Conservation (phyloP, 768 basidiomycete species). For the Kwoniella dendrophila region DNA sequence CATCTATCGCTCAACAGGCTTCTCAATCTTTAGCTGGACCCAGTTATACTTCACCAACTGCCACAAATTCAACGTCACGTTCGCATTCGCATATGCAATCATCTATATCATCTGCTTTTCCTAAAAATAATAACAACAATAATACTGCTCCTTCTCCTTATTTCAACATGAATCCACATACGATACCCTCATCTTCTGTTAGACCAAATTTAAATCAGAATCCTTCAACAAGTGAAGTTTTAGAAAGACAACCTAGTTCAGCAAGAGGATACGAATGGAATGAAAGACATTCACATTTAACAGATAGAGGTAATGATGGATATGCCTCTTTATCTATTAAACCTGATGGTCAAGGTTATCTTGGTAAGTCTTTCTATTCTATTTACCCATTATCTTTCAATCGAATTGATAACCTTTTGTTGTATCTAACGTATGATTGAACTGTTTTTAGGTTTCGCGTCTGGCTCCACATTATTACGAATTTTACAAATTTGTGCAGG, state of each 20-base stretch:
- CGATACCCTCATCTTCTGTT: background rate
- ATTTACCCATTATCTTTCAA: background rate
- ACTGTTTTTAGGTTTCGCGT: slow-evolving; percentile 23
- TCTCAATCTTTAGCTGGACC: too few relatives aligned
- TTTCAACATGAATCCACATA: slow-evolving; percentile 1
- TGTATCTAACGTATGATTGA: background rate
- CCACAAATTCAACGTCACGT: too few relatives aligned
- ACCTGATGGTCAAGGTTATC: slow-evolving; percentile 29
- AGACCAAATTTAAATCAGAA: background rate
- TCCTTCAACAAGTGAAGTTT: slow-evolving; percentile 6
- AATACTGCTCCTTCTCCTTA: background rate
- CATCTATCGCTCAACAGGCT: too few relatives aligned
- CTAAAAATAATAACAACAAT: too few relatives aligned
- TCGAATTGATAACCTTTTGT: too few relatives aligned
- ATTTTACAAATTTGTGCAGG: slow-evolving; percentile 29
- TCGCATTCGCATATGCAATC: too few relatives aligned
- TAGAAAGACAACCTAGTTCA: slow-evolving; percentile 21
- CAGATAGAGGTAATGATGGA: slow-evolving; percentile 9
- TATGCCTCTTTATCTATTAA: slow-evolving; percentile 25
- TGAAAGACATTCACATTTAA: slow-evolving; percentile 1
- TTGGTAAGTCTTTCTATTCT: slow-evolving; percentile 13
- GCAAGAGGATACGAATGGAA: slow-evolving; percentile 28
- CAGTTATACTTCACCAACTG: too few relatives aligned
- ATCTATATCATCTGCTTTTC: too few relatives aligned
- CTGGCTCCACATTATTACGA: slow-evolving; percentile 24